Evolutionary conservation across 2,329 filamentous ascomycete species (phyloP), one percentile per base, ranked within the genome.

Genomic region (Ophiostoma perfectum): DNA sequence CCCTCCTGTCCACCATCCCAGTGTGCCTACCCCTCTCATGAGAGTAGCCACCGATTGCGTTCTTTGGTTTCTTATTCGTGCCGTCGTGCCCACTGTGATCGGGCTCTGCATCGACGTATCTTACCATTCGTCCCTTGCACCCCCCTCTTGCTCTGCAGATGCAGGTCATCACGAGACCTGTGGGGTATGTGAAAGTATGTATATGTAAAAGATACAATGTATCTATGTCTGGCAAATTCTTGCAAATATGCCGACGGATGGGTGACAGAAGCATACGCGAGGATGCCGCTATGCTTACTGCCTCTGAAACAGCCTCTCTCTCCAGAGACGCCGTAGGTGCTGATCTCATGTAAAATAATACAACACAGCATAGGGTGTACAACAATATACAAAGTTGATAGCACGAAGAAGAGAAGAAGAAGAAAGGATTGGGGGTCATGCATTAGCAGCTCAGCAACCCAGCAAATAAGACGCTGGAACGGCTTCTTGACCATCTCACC

Each of bases 161-260:
- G 52, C 41, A 62, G 12, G 47, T 14, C 36, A 68, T 70, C 68
- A 70, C 68, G 68, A 70, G 66, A 70, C 55, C 63, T 45, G 68
- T 64, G 68, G 68, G 67, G 44, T 47, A 38, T n/a, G 39, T 44
- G 16, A 12, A 27, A 16, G 18, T 58, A 9, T 62, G 27, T 38
- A 6, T 14, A 39, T 11, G 8, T 39, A n/a, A 9, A 12, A 9
- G 18, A 8, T 55, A 9, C 49, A 27, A 27, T 7, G 45, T 38
- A 18, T 38, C 18, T 63, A 12, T n/a, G 60, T 62, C 27, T 27
- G 27, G 27, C 1, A 27, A 27, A 27, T 27, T 27, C 27, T 27
- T 27, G 27, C 27, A 27, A 27, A 27, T 1, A 27, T 27, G 27
- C 27, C 27, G 27, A 27, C 27, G 27, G 27, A 27, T 27, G 2